Evolutionary conservation across 2,329 filamentous ascomycete species (phyloP), one percentile per base, ranked within the genome.

Genomic region (Hypoxylon sp.): DNA sequence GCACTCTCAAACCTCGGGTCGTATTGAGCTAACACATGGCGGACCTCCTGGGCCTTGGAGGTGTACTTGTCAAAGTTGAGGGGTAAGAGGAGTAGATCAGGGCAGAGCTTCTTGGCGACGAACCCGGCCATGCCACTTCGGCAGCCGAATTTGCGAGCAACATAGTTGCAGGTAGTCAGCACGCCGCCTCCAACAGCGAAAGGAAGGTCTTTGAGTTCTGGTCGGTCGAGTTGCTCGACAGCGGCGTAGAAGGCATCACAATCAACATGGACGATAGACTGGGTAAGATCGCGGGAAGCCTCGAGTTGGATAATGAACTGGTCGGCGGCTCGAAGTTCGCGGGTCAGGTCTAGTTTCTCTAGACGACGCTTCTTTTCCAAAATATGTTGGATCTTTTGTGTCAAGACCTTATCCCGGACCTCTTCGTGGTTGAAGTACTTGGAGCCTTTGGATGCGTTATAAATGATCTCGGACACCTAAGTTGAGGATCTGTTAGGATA

Each of bases 231-330:
- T 72, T 91, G 93, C 79, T 98, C 96, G 0, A 98, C 96, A 0
- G 96, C 93, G 0, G 96, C 96, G 76, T 96, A 99, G 80, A 99
- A 99, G 15, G 96, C 96, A 82, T 99, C 96, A 80, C 96, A 98
- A 79, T 99, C 96, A 52, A 98, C 88, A 77, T 99, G 96, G 0
- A 98, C 91, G 24, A 98, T 88, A 63, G 89, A 85, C 78, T 98
- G 96, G 0, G 90, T 91, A 37, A 99, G 83, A 76, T 98, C 94
- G 51, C 96, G 87, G 1, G 87, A 85, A 6, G 89, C 77, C 76
- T 99, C 96, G 19, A 98, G 86, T 74, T 95, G 89, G 0, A 89
- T 85, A 58, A 98, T 90, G 67, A 93, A 89, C 68, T 93, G 90
- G 77, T 98, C 94, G 19, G 93, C 94, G 64, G 89, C 89, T 48